Base-by-base conservation (phyloP, 2,329 filamentous ascomycete species). In the Ceratocystiopsis brevicomis region DNA sequence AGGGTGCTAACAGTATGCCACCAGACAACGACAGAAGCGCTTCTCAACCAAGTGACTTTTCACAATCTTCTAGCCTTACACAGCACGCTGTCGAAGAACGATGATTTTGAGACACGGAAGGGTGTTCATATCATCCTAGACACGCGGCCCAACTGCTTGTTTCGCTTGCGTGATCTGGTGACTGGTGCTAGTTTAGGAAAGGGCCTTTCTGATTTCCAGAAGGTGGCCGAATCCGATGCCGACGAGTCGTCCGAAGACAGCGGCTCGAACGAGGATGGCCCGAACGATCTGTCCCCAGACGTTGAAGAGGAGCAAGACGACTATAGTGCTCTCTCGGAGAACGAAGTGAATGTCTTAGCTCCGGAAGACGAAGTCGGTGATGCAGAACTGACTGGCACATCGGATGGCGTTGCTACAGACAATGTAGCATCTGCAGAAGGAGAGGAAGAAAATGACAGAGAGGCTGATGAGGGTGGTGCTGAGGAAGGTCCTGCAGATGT, bases 21-120 rank as follows among this genome's bases (percentile, higher is more conserved):
- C 4, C 33, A 50, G 52, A 52, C 46, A 18, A 52, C 49, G 1
- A 51, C 50, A 2, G 49, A 50, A 21, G 49, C 50, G 6, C 42
- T 52, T 19, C 47, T 53, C 1, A 44, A 40, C 38, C 49, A 52
- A 25, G 47, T 50, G 16, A 52, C 51, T 1, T 52, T 53, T 16
- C 44, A 47, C 19, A 46, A 50, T n/a, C 25, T 53, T 16, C 19
- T 52, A 12, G 51, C 49, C 18, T 43, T 53, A n/a, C 48, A 52
- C 43, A 48, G 45, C 16, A 51, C 48, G 6, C 43, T 53, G 18
- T 37, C 47, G 0, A 50, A 48, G 37, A 52, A 52, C 18, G 52
- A 53, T 30, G 43, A 47, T 16, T 36, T 47, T 6, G 36, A 33
- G 4, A 33, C 34, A 13, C 19, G 43, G 1, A 44, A 44, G n/a